phyloP scores from a whole-genome alignment of 257 asterid species.

The Capsicum chinense region DNA sequence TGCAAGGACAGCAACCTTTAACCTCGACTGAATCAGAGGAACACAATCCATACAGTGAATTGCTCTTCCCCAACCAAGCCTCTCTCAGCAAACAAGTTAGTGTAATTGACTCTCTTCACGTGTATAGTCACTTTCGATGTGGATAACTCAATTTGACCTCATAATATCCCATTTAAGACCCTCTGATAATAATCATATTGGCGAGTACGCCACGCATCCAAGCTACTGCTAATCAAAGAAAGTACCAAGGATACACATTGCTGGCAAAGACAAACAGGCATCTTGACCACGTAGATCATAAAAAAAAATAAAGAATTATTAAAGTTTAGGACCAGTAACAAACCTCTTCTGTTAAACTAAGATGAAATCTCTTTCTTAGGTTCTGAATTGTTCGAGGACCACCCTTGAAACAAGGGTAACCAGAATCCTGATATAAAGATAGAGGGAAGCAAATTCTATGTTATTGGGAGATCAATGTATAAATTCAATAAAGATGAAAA shows the following conservation, averaged over 20 bases:
- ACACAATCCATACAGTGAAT: background rate
- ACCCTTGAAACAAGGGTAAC: conserved; percentile 98
- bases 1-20: conserved; percentile 19
- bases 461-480: conserved; percentile 2
- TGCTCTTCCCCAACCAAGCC: conserved; percentile 23
- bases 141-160: conserved; percentile 38
- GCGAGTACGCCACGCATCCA: conserved; percentile 99
- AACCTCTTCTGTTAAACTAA: conserved; percentile 97
- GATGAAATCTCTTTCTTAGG: conserved; percentile 97
- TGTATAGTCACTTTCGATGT: conserved; percentile 30
- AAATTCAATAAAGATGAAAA: background rate
- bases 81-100: conserved; percentile 25
- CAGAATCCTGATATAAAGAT: conserved; percentile 74
- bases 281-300: conserved; percentile 25
- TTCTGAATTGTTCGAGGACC: conserved; percentile 96
- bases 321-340: conserved; percentile 34
- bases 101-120: conserved; percentile 28
- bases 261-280: conserved; percentile 48
- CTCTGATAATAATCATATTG: conserved; percentile 98
- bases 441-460: background rate
- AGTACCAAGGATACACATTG: conserved; percentile 99
- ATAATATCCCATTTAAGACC: conserved; percentile 94
- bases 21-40: conserved; percentile 2
- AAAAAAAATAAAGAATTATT: background rate
- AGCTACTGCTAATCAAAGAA: conserved; percentile 96